Evolutionary conservation across 345 rosid genomes (phyloP).

Genomic region (Hibiscus syriacus): DNA sequence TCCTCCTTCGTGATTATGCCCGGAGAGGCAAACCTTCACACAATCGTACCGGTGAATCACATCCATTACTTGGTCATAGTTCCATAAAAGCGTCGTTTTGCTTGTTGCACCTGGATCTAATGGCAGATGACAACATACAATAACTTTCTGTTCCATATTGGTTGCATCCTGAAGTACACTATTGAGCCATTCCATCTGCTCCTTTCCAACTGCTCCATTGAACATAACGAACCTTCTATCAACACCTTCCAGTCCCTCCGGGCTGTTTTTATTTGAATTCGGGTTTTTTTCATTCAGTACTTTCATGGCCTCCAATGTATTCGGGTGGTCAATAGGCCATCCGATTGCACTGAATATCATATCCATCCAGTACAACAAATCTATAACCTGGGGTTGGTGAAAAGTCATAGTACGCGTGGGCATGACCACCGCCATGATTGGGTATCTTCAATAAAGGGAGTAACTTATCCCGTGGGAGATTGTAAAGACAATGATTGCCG

Average conservation of each 20-base stretch:
- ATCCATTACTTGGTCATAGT: constrained; percentile 71
- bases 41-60: constrained; percentile 54
- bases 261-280: constrained; percentile 77
- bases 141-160: constrained; percentile 52
- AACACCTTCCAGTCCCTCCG: constrained; percentile 50
- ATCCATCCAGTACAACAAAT: constrained; percentile 74
- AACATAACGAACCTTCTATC: constrained; percentile 83
- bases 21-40: constrained; percentile 79
- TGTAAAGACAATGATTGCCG: constrained; percentile 96
- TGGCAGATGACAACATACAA: constrained; percentile 84
- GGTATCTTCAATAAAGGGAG: constrained; percentile 71
- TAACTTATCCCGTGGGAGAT: constrained; percentile 67
- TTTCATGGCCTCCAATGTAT: constrained; percentile 52
- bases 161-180: constrained; percentile 60
- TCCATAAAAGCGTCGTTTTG: constrained; percentile 70
- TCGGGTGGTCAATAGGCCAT: constrained; percentile 73
- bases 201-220: constrained; percentile 83
- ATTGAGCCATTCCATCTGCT: constrained; percentile 73
- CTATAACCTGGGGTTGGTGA: constrained; percentile 65
- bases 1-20: constrained; percentile 84
- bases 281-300: constrained; percentile 67
- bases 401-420: constrained; percentile 69
- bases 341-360: constrained; percentile 85
- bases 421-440: constrained; percentile 21
- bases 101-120: constrained; percentile 50